These are phyloP conservation scores for Solanum appendiculatum DNA, from an alignment of 257 asterid genomes.

Conservation along the genomic window DNA sequence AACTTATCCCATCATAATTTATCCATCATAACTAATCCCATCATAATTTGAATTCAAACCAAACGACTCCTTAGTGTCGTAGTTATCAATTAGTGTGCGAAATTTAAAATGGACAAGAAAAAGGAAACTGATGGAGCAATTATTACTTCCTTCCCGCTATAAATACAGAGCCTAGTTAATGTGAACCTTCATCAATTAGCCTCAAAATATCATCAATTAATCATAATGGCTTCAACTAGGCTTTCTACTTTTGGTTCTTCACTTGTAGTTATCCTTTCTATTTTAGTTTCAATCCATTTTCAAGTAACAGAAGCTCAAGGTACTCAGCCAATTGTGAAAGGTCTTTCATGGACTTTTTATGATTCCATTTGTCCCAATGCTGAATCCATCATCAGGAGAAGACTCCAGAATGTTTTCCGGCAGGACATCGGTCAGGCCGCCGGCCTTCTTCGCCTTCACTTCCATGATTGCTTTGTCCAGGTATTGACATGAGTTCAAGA, in stretches of 20 bases:
- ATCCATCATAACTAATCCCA: no score
- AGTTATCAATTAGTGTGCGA: not conserved
- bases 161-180: not conserved
- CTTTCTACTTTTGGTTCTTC: not conserved
- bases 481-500: not conserved
- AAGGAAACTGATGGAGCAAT: no score
- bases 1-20: no score
- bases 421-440: constrained; percentile 13
- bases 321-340: constrained; percentile 14
- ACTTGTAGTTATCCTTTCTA: not conserved
- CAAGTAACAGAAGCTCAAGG: constrained; percentile 9
- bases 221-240: not conserved
- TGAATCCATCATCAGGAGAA: constrained; percentile 6
- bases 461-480: constrained; percentile 26
- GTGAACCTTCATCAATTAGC: not conserved
- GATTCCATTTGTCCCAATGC: constrained; percentile 11
- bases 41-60: no score
- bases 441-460: constrained; percentile 19
- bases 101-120: no score
- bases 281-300: not conserved
- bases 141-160: not conserved
- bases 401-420: constrained; percentile 3
- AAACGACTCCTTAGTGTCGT: not conserved
- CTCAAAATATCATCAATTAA: not conserved
- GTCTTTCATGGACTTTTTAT: constrained; percentile 22